These are phyloP conservation scores for Claviceps paspali DNA, from an alignment of 2,329 filamentous ascomycete genomes.

Conservation along the genomic window DNA sequence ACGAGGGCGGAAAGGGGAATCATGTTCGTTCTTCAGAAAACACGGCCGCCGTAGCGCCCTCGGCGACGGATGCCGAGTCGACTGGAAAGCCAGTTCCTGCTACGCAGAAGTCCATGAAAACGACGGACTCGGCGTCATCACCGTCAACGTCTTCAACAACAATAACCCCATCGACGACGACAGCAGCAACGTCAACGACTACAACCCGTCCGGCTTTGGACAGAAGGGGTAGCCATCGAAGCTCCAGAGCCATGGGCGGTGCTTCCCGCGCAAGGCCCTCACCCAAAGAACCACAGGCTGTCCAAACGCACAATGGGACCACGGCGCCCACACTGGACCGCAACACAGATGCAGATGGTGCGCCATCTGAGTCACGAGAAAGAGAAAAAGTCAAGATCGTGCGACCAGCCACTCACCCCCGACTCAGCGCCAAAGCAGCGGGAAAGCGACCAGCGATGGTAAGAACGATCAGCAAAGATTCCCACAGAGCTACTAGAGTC, in stretches of 20 bases:
- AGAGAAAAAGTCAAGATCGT: background rate
- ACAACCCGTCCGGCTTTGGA: slow-evolving; percentile 31
- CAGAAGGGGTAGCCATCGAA: slow-evolving; percentile 32
- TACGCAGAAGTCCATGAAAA: slow-evolving; percentile 27
- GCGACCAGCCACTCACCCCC: background rate
- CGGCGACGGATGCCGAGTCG: slow-evolving; percentile 15
- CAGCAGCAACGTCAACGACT: background rate
- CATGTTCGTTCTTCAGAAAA: slow-evolving; percentile 27
- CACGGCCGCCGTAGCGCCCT: slow-evolving; percentile 17
- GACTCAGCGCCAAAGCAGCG: slow-evolving; percentile 28
- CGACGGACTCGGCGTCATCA: background rate
- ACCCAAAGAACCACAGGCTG: slow-evolving; percentile 1
- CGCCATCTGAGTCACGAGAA: background rate
- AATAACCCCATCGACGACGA: background rate
- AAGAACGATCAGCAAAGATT: slow-evolving; percentile 8
- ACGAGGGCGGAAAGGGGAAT: slow-evolving; percentile 20
- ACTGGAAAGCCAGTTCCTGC: slow-evolving; percentile 10
- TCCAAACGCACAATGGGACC: slow-evolving; percentile 9
- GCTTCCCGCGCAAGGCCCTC: background rate
- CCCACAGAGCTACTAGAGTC: slow-evolving; percentile 5
- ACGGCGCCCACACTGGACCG: slow-evolving; percentile 15
- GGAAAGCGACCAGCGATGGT: slow-evolving; percentile 29
- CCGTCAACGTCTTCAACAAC: slow-evolving; percentile 11
- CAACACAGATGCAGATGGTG: background rate
- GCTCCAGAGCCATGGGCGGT: slow-evolving; percentile 16